phyloP scores from a whole-genome alignment of 495 filamentous ascomycete genomes.

The Podospora didyma region DNA sequence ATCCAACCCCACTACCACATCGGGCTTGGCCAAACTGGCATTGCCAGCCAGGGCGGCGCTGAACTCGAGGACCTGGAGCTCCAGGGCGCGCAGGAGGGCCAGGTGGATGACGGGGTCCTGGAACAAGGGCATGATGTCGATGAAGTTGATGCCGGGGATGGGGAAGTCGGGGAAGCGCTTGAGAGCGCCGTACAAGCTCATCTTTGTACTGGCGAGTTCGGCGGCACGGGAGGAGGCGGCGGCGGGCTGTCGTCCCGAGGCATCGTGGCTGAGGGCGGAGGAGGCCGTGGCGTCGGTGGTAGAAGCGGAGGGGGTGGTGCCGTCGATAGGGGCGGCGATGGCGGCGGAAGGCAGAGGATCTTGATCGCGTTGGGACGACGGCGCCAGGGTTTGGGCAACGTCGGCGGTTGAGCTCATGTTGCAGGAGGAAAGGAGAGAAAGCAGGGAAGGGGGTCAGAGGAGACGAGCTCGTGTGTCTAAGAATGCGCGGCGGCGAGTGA shows the following conservation, averaged over 20 bases:
- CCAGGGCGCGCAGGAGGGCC: constrained; percentile 77
- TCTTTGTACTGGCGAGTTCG: constrained; percentile 92
- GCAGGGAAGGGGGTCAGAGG: constrained; percentile 22
- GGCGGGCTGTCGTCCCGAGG: constrained; percentile 55
- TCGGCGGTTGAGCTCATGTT: constrained; percentile 55
- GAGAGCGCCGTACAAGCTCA: constrained; percentile 54
- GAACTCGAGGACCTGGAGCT: constrained; percentile 68
- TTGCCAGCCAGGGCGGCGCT: constrained; percentile 24
- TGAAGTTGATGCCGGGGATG: constrained; percentile 88
- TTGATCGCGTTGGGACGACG: constrained; percentile 18
- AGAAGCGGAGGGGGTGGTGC: neutral
- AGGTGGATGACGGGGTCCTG: constrained; percentile 70
- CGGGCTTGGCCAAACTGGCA: constrained; percentile 49
- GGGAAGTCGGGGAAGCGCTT: constrained; percentile 91
- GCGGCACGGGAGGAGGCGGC: constrained; percentile 67
- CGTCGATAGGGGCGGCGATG: constrained; percentile 12
- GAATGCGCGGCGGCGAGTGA: constrained; percentile 3
- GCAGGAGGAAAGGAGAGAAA: constrained; percentile 34
- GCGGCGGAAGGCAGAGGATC: constrained; percentile 16
- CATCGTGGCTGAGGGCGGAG: constrained; percentile 40
- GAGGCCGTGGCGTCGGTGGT: constrained; percentile 32
- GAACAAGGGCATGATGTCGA: constrained; percentile 98
- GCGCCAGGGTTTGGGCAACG: constrained; percentile 22
- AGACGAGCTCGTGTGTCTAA: constrained; percentile 30
- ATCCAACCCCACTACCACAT: constrained; percentile 91